Evolutionary conservation across 768 basidiomycete species (phyloP), one percentile per base, ranked within the genome.

Genomic region (Porpolomopsis calyptriformis): DNA sequence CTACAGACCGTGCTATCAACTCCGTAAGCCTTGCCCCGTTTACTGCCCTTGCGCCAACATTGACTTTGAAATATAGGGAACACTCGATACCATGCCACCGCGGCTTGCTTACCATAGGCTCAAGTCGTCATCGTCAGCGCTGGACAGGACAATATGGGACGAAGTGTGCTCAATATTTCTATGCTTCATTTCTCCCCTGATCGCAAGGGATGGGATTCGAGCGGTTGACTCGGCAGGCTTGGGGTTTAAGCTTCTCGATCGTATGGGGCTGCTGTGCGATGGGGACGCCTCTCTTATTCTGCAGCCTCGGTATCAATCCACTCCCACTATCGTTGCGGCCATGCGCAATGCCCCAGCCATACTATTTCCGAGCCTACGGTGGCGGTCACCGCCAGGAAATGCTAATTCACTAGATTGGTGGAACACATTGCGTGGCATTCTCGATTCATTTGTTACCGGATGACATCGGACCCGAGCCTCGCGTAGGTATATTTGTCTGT

Each of bases 401-500:
- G 43, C 43, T 14, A n/a, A 14, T 33, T 45, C 43, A 45, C 12
- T 45, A 14, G 18, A 45, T 11, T 45, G 43, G 40, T 41, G 40
- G 40, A 19, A 41, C 40, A 41, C 10, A 41, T n/a, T 41, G 40
- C 40, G 40, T 24, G 23, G 14, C 40, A 23, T 41, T 24, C 23
- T 41, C 11, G 40, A 41, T 41, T 41, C 23, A 41, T 24, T 41
- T 41, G 40, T n/a, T 27, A 9, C 0, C 71, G 53, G 0, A 61
- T 39, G 0, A 63, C 62, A 0, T 63, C 45, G 0, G 48, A 48
- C 71, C 69, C 72, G 11, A 60, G 62, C 1, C 11, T 2, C 1
- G 31, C 1, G 0, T 12, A 6, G 40, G 62, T 67, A 27, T 67
- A 1, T 0, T 45, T 40, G 25, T 58, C 20, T 0, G 40, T 53